These are phyloP conservation scores for Chlamydomonas sp. DNA, from an alignment of 139 green algal species.

Conservation along the genomic window DNA sequence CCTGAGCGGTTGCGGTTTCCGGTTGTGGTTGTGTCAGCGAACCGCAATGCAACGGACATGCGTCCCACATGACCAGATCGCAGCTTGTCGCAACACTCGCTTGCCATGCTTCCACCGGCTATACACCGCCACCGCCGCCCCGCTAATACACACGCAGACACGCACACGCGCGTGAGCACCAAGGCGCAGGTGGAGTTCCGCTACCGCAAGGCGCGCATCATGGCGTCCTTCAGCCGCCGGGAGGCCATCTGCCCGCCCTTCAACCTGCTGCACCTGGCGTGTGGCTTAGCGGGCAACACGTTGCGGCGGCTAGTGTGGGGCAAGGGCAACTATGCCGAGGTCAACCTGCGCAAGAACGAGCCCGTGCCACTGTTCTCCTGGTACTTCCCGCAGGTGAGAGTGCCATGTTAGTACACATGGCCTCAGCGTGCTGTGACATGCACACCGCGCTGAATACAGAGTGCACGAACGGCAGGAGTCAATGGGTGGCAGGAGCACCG, in stretches of 20 bases:
- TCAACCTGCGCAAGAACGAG: conserved; percentile 12
- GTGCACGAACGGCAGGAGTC: too few relatives aligned
- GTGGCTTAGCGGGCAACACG: background rate
- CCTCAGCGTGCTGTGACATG: too few relatives aligned
- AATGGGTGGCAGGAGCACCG: too few relatives aligned
- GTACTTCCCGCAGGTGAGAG: conserved; percentile 16
- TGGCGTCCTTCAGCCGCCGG: background rate
- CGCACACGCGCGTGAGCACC: background rate
- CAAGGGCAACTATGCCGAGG: background rate
- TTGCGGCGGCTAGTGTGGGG: conserved; percentile 16
- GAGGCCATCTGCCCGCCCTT: conserved; percentile 2
- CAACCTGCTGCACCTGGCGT: conserved; percentile 20
- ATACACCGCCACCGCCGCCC: too few relatives aligned
- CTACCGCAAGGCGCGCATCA: conserved; percentile 9
- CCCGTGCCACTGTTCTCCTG: conserved; percentile 5
- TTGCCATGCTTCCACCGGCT: background rate
- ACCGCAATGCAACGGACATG: too few relatives aligned
- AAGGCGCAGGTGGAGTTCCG: conserved; percentile 26
- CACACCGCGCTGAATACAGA: too few relatives aligned
- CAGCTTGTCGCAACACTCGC: too few relatives aligned
- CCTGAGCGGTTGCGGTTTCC: too few relatives aligned
- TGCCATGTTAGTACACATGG: too few relatives aligned
- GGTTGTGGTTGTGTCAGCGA: too few relatives aligned
- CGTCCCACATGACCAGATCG: too few relatives aligned
- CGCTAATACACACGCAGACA: background rate